Base-by-base conservation (phyloP, 2,329 filamentous ascomycete genomes). In the Leptographium lundbergii region DNA sequence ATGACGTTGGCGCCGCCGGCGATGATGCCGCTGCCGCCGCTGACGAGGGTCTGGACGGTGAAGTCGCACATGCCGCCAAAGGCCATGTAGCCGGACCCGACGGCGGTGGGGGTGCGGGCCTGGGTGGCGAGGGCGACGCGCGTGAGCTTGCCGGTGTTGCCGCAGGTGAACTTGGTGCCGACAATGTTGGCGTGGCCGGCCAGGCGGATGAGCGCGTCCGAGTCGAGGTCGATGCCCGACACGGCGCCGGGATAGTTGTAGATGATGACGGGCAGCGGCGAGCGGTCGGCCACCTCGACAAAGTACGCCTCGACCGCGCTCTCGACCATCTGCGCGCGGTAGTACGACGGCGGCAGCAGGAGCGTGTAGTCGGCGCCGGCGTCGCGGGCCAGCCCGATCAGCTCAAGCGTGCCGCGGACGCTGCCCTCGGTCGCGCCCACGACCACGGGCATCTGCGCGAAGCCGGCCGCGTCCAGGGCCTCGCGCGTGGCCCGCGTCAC, bases 221-320 rank as follows among this genome's bases (percentile, higher is more conserved):
- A 91, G 77, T 94, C 89, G 82, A 95, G 87, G 71, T 95, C 90
- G 68, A 95, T 87, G 56, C 90, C 90, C 6, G 88, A 81, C 6
- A 94, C 90, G 56, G 89, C 90, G 57, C 89, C 89, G 0, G 90
- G 90, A 75, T 94, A 95, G 77, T 95, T 95, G 81, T 95, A 95
- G 54, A 95, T 76, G 63, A 95, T 81, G 58, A 95, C 71, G n/a
- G 89, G 88, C 10, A 94, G 74, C 6, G 88, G 86, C 56, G 85
- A 88, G 47, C 72, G 78, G 70, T 92, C 87, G 54, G 90, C 90
- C 6, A 95, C 88, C 59, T 80, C 79, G 59, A 77, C 81, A 75
- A 66, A 66, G 61, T 66, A 66, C 50, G 51, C 81, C 68, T 85
- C 80, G 60, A 95, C 77, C 61, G 87, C 80, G 56, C 84, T 79